Evolutionary conservation across 1,139 yeast genomes (phyloP), one percentile per base, ranked within the genome.

Genomic region (Yamadazyma buinensis): DNA sequence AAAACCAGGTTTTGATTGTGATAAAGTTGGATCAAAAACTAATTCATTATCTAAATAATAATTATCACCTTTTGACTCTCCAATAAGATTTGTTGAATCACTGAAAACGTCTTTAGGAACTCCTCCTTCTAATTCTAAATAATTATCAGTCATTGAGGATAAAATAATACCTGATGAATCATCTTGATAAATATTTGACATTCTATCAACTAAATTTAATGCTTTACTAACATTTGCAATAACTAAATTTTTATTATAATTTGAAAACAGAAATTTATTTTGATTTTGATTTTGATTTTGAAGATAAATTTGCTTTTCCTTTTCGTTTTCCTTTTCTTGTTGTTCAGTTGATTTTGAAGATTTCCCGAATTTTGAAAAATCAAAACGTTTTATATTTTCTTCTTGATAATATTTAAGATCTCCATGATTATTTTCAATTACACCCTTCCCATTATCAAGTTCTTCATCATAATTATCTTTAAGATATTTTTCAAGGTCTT

Each of bases 131-230:
- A n/a, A n/a, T n/a, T n/a, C n/a, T 15, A 26, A 17, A 18, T 5
- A 15, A 9, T 14, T 11, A 17, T 18, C 13, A 17, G 7, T 17
- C 7, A 17, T 5, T 11, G 26, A 14, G 3, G 25, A 20, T 15
- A 26, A 21, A 29, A 15, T 12, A 14, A 21, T 11, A n/a, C 14
- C 17, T 7, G 15, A 3, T 8, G 8, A 4, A 5, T 14, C 25
- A 29, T 30, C 32, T 8, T 23, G 22, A 23, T 30, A 30, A 13
- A 30, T 18, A 23, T 23, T 12, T 12, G 19, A n/a, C 7, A 30
- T 12, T 14, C 17, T 22, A 19, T 30, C 27, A 14, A 10, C 26
- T 13, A 23, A 14, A 23, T 23, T 30, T 15, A 22, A 14, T 12
- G 26, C 21, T 15, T 12, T 18, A 11, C 22, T 27, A n/a, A 27